phyloP scores from a whole-genome alignment of 345 rosid genomes.

The Eucalyptus camaldulensis region DNA sequence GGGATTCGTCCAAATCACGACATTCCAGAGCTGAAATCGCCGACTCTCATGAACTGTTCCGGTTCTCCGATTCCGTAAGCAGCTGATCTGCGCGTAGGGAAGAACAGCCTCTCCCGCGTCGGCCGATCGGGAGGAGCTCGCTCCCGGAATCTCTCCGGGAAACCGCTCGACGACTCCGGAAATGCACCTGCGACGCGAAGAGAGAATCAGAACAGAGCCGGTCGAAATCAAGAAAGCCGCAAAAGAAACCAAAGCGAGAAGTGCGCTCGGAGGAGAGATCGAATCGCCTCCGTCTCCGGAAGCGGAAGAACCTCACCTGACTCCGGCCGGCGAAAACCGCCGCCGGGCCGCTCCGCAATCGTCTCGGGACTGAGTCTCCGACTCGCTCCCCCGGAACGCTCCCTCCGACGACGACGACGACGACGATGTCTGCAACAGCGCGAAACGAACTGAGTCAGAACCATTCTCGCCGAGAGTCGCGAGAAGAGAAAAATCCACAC shows the following conservation, averaged over 20 bases:
- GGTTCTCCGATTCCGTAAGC: not conserved
- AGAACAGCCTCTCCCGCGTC: not conserved
- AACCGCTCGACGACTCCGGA: not conserved
- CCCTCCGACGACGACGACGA: not conserved
- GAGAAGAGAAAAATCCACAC: not conserved
- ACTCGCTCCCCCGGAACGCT: not conserved
- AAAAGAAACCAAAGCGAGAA: not conserved
- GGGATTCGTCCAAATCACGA: constrained; percentile 8
- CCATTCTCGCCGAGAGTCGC: not conserved
- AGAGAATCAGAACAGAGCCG: not conserved
- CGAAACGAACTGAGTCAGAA: not conserved
- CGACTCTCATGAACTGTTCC: constrained; percentile 1
- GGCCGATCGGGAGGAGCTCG: not conserved
- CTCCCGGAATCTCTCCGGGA: not conserved
- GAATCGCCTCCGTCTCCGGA: not conserved
- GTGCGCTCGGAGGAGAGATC: not conserved
- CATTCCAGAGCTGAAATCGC: constrained; percentile 8
- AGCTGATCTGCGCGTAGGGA: not conserved
- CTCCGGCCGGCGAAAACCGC: not conserved
- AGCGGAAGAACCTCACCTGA: not conserved
- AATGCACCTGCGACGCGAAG: not conserved
- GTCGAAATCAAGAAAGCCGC: not conserved
- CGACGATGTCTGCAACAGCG: not conserved
- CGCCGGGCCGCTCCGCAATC: not conserved
- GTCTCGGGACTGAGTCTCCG: not conserved